Evolutionary conservation across 202 grass and related monocot species (phyloP).

Genomic region (Setaria viridis): DNA sequence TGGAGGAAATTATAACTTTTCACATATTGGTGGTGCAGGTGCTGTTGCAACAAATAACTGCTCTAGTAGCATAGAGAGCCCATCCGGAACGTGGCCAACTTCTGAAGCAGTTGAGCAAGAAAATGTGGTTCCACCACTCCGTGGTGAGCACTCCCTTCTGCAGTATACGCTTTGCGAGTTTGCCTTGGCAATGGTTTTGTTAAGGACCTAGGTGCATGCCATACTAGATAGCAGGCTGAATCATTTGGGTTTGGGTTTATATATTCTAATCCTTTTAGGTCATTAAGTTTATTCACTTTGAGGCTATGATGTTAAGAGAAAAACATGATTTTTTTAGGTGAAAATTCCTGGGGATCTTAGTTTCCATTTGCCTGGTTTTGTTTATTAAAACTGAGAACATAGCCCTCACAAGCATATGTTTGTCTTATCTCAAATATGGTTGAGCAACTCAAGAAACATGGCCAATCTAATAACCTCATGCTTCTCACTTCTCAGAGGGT

Average conservation of each 20-base stretch:
- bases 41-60: slow-evolving; percentile 65
- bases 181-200: slow-evolving; percentile 13
- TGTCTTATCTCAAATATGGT: background rate
- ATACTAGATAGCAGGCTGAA: background rate
- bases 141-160: slow-evolving; percentile 52
- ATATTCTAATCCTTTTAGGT: background rate
- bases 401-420: background rate
- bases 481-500: background rate
- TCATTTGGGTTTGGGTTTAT: background rate
- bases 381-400: slow-evolving; percentile 2
- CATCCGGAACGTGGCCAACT: slow-evolving; percentile 48
- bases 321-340: background rate
- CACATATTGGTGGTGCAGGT: slow-evolving; percentile 43
- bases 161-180: slow-evolving; percentile 1
- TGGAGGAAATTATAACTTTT: slow-evolving; percentile 32
- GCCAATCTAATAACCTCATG: background rate
- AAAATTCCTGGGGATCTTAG: background rate
- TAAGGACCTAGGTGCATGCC: background rate
- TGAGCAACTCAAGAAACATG: slow-evolving; percentile 2
- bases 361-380: background rate
- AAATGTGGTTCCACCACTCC: slow-evolving; percentile 55
- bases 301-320: background rate
- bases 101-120: slow-evolving; percentile 72
- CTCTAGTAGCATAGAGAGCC: slow-evolving; percentile 76
- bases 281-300: background rate